These are phyloP conservation scores for Didymella pomorum DNA, from an alignment of 2,329 filamentous ascomycete genomes.

Conservation along the genomic window DNA sequence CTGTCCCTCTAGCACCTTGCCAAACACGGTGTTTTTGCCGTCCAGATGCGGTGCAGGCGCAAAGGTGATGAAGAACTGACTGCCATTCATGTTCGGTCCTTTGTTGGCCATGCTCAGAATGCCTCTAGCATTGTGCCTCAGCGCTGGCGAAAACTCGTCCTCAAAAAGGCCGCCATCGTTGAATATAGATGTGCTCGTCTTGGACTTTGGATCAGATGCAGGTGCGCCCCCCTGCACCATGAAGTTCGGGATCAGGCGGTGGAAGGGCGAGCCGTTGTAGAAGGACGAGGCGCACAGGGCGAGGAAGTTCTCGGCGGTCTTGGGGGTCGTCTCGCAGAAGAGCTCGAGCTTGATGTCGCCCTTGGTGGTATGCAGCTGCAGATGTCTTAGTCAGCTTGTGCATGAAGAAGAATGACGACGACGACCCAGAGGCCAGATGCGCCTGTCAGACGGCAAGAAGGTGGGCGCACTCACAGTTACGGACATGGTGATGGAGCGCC, in stretches of 20 bases:
- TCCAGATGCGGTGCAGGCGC: conserved; percentile 82
- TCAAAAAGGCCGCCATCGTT: conserved; percentile 66
- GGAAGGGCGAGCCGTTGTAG: conserved; percentile 78
- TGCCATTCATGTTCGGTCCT: conserved; percentile 75
- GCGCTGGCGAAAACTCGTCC: conserved; percentile 77
- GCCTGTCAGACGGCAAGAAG: conserved; percentile 3
- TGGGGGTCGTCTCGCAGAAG: conserved; percentile 93
- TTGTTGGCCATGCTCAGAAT: conserved; percentile 83
- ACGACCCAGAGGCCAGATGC: conserved; percentile 1
- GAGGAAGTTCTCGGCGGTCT: conserved; percentile 92
- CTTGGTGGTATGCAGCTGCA: conserved; percentile 78
- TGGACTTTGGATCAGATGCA: conserved; percentile 60
- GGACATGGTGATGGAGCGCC: conserved; percentile 51
- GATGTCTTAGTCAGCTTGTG: conserved; percentile 10
- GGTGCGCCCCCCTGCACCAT: conserved; percentile 79
- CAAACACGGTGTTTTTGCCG: conserved; percentile 85
- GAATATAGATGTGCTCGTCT: conserved; percentile 77
- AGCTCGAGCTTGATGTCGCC: conserved; percentile 95
- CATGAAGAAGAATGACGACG: neutral
- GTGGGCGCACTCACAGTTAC: conserved; percentile 52
- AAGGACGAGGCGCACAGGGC: conserved; percentile 82
- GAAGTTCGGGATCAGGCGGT: conserved; percentile 81
- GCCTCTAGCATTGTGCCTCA: conserved; percentile 73
- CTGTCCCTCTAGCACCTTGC: conserved; percentile 68
- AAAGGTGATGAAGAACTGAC: conserved; percentile 83